A percentile compares a stretch with the other conserved stretches of the same genome.
Evolutionary conservation across 1,284 basidiomycete species (phyloP).

Genomic region (Kalmanozyma brasiliensis): DNA sequence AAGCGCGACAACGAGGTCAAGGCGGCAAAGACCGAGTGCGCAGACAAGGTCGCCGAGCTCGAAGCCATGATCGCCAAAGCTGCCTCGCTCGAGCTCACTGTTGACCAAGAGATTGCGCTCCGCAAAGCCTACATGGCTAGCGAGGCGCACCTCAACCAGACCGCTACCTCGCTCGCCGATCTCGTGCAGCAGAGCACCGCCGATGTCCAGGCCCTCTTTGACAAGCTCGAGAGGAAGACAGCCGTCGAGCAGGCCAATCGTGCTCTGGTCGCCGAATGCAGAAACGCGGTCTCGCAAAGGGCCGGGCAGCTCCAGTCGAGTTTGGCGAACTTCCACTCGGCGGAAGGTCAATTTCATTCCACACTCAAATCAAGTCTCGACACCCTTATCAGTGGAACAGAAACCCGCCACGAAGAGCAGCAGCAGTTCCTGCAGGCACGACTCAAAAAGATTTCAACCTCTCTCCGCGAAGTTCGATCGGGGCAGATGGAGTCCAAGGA

Average conservation of each 20-base stretch:
- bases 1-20: constrained; percentile 60
- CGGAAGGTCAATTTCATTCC: constrained; percentile 72
- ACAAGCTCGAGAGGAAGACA: constrained; percentile 85
- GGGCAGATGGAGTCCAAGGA: constrained; percentile 69
- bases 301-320: constrained; percentile 73
- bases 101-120: constrained; percentile 72
- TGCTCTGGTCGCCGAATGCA: constrained; percentile 75
- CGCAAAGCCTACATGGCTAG: constrained; percentile 79
- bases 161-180: constrained; percentile 78
- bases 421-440: constrained; percentile 68
- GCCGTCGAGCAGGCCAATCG: constrained; percentile 76
- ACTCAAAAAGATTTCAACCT: constrained; percentile 23
- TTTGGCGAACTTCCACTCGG: constrained; percentile 75
- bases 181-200: constrained; percentile 77
- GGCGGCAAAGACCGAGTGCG: constrained; percentile 48
- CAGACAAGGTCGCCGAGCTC: constrained; percentile 45
- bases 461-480: constrained; percentile 30
- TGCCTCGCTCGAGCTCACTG: constrained; percentile 34
- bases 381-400: constrained; percentile 69
- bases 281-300: constrained; percentile 73
- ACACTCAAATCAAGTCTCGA: constrained; percentile 69
- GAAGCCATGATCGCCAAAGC: constrained; percentile 47
- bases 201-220: constrained; percentile 80
- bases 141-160: constrained; percentile 77
- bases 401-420: constrained; percentile 74